A percentile compares a stretch with the other conserved stretches of the same genome.
Conservation (phyloP, 1,139 yeast species). For the Yueomyces sp. region DNA sequence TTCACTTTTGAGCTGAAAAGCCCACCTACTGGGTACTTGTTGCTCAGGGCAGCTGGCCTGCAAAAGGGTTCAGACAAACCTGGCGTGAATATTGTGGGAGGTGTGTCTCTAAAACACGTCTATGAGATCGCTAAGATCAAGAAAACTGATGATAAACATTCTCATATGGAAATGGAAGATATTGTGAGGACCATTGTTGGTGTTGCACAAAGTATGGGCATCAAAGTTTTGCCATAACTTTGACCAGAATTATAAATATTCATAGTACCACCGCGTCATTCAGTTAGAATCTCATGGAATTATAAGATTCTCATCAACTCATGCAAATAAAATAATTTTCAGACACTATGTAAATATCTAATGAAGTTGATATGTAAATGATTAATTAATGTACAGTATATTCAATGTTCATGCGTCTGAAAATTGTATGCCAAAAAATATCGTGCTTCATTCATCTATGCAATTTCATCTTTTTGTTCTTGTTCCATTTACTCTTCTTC, state of each 20-base stretch:
- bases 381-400: no score
- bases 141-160: slow-evolving; percentile 73
- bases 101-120: slow-evolving; percentile 72
- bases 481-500: slow-evolving; percentile 8
- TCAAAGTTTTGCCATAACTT: slow-evolving; percentile 55
- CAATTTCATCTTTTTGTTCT: slow-evolving; percentile 20
- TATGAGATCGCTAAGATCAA: slow-evolving; percentile 93
- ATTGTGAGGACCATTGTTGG: slow-evolving; percentile 76
- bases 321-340: no score
- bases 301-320: no score
- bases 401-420: no score
- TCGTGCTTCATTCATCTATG: slow-evolving; percentile 7
- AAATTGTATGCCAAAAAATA: no score
- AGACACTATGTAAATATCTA: no score
- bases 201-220: slow-evolving; percentile 81
- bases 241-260: slow-evolving; percentile 1
- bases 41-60: slow-evolving; percentile 75
- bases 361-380: no score
- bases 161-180: slow-evolving; percentile 54
- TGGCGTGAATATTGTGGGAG: slow-evolving; percentile 41
- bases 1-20: slow-evolving; percentile 79
- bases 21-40: slow-evolving; percentile 84
- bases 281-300: no score
- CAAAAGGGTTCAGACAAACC: slow-evolving; percentile 49
- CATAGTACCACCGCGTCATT: not conserved